Percentiles rank a stretch among this genome's conserved stretches.
Evolutionary conservation across 495 filamentous ascomycete species (phyloP).

Genomic region (Xylaria intraflava): DNA sequence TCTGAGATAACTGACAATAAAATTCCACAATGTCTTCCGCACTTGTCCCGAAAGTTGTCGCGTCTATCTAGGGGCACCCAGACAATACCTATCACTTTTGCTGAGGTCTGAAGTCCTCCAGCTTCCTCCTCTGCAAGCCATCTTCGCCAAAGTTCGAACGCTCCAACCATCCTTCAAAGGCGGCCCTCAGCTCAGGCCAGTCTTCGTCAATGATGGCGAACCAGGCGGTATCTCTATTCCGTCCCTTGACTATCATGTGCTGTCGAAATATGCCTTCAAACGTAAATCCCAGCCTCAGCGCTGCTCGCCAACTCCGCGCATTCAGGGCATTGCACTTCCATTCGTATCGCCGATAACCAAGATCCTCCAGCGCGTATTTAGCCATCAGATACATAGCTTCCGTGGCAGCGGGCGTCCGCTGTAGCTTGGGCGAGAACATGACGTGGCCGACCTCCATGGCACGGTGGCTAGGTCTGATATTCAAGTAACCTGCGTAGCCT

Average conservation of each 20-base stretch:
- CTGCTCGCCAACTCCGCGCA: constrained; percentile 40
- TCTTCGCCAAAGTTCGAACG: constrained; percentile 42
- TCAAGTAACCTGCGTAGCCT: constrained; percentile 39
- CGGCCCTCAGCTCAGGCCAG: constrained; percentile 37
- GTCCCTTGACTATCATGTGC: constrained; percentile 51
- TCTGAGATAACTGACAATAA: too few species aligned
- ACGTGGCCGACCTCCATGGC: constrained; percentile 46
- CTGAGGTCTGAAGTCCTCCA: constrained; percentile 29
- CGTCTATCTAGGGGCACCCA: too few species aligned
- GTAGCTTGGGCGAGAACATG: constrained; percentile 38
- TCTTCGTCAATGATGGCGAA: constrained; percentile 46
- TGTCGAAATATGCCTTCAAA: constrained; percentile 51
- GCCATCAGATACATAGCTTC: constrained; percentile 47
- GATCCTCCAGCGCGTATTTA: constrained; percentile 39
- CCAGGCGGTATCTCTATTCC: constrained; percentile 51
- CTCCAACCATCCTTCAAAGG: constrained; percentile 43
- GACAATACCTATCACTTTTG: too few species aligned
- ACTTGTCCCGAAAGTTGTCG: too few species aligned
- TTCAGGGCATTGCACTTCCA: constrained; percentile 55
- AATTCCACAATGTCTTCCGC: too few species aligned
- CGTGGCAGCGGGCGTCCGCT: constrained; percentile 45
- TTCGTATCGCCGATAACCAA: constrained; percentile 50
- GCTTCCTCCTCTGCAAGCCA: constrained; percentile 35
- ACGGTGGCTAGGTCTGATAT: constrained; percentile 35
- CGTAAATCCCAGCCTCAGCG: constrained; percentile 45